Conservation (phyloP, 2,329 filamentous ascomycete species). For the Nannizziopsis barbatae region DNA sequence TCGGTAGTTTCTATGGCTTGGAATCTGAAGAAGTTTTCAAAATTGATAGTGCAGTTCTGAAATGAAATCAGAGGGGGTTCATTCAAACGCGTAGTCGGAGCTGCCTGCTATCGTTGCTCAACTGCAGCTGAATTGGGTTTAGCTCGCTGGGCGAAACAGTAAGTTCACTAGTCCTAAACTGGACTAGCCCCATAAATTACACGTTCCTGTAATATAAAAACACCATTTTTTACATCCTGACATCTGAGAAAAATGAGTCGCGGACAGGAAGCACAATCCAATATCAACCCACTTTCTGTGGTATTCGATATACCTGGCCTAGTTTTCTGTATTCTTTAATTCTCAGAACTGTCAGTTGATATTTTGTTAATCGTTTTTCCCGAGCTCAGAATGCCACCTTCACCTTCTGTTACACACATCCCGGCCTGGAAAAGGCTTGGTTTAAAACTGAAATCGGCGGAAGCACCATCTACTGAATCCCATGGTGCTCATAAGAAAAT, state of each 20-base stretch:
- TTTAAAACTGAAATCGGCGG: conserved; percentile 47
- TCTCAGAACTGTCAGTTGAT: background rate
- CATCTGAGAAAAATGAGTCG: conserved; percentile 17
- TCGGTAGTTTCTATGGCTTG: background rate
- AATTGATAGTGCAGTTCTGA: background rate
- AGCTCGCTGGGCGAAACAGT: background rate
- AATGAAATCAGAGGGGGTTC: background rate
- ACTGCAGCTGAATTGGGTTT: conserved; percentile 11
- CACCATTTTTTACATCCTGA: background rate
- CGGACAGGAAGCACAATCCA: conserved; percentile 16
- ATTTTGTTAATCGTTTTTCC: background rate
- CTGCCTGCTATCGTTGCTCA: conserved; percentile 8
- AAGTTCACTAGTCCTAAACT: background rate
- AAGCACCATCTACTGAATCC: conserved; percentile 15
- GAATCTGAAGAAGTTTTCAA: background rate
- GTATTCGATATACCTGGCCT: too few relatives aligned
- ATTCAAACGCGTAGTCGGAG: conserved; percentile 10
- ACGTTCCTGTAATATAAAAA: background rate
- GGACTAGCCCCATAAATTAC: background rate
- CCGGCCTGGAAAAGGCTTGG: conserved; percentile 53
- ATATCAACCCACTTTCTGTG: background rate
- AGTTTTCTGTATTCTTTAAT: background rate
- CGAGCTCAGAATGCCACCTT: background rate
- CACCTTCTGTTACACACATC: conserved; percentile 20
- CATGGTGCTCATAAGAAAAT: background rate